Percentiles rank a stretch among this genome's conserved stretches.
These are phyloP conservation scores for Caryopteris hybrid DNA, from an alignment of 305 asterid species.

Conservation along the genomic window DNA sequence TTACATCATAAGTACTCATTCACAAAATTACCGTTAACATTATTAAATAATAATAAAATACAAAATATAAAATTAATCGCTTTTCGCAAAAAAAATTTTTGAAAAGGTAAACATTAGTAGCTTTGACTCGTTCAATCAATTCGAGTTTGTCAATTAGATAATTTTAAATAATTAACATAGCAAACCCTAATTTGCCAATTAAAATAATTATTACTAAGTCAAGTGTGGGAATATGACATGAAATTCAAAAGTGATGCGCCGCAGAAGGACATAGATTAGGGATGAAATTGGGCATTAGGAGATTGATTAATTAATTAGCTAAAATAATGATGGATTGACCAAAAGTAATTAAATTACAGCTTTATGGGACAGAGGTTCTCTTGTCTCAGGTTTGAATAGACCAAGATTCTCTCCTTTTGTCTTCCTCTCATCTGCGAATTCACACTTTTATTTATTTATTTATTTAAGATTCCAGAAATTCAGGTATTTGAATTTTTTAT, in stretches of 20 bases:
- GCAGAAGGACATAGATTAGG: neutral
- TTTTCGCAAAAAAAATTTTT: too few relatives aligned
- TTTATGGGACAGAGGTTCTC: slow-evolving; percentile 3
- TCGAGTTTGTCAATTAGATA: neutral
- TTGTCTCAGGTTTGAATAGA: slow-evolving; percentile 17
- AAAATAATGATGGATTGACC: slow-evolving; percentile 15
- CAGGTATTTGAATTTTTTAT: too few relatives aligned
- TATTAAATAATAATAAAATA: too few relatives aligned
- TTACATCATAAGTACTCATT: too few relatives aligned
- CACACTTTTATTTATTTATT: too few relatives aligned
- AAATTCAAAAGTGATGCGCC: neutral
- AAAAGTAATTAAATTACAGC: neutral
- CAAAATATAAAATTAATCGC: too few relatives aligned
- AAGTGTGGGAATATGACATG: neutral
- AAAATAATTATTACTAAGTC: neutral
- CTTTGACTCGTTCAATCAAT: neutral
- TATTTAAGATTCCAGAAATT: too few relatives aligned
- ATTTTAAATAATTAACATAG: neutral
- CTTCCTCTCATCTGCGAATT: too few relatives aligned
- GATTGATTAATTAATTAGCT: neutral
- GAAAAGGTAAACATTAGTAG: too few relatives aligned
- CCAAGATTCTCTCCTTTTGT: slow-evolving; percentile 25
- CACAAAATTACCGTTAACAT: too few relatives aligned
- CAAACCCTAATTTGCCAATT: neutral
- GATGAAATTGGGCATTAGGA: neutral